Base-by-base conservation (phyloP, 768 basidiomycete species). In the Trametes punicea region DNA sequence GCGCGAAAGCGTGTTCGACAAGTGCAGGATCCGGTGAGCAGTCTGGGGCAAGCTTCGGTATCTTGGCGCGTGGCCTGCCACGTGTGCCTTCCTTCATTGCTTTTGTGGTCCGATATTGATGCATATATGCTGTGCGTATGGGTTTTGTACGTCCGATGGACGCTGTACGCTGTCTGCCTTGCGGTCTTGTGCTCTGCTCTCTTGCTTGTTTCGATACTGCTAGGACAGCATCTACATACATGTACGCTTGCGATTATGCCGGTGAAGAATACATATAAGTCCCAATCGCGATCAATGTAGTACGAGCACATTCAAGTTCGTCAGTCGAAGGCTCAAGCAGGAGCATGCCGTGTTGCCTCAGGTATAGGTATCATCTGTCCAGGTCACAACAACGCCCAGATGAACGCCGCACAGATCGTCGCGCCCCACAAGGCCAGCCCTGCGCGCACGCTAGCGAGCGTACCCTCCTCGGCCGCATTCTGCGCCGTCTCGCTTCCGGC, bases 1-100 rank as follows among this genome's bases (percentile, higher is more conserved):
- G 62, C 66, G 67, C 55, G 72, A 72, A 62, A 78, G 76, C 55
- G 73, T 74, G 16, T 80, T 80, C 60, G 76, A 77, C 55, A 75
- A 70, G 50, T 79, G 73, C 63, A 65, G 65, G 33, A 80, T 81
- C 59, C 77, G 78, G 27, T 81, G 58, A 60, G 52, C 29, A 21
- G 48, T n/a, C n/a, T n/a, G n/a, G n/a, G n/a, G n/a, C n/a, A n/a
- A n/a, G n/a, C n/a, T n/a, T n/a, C n/a, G n/a, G n/a, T n/a, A n/a
- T n/a, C n/a, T 23, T 20, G 15, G 20, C 2, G 2, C 20, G 40
- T 5, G n/a, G 4, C 39, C 18, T 40, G n/a, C n/a, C n/a, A n/a
- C n/a, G n/a, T n/a, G n/a, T n/a, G n/a, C n/a, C n/a, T n/a, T n/a
- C n/a, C n/a, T n/a, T n/a, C n/a, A n/a, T n/a, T 44, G 23, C 21